Conservation (phyloP, 83 land plant species). For the Diphasiastrum complanatum region DNA sequence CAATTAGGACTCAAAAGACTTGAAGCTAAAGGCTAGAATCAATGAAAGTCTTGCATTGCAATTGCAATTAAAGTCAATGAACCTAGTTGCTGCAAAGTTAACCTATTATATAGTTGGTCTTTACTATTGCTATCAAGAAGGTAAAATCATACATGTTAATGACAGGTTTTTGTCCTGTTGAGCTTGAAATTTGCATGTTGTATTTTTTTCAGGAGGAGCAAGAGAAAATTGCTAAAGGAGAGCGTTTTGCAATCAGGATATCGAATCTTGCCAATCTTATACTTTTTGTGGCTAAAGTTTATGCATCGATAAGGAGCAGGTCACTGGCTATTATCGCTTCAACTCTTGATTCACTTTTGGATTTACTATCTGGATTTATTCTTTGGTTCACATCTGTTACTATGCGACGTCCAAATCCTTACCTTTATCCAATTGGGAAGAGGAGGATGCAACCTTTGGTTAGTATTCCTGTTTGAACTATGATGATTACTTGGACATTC, state of each 20-base stretch:
- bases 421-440: slow-evolving; percentile 92
- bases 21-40: no score
- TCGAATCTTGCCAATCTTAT: slow-evolving; percentile 84
- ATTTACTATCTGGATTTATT: slow-evolving; percentile 87
- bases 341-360: slow-evolving; percentile 84
- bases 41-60: no score
- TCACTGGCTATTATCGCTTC: slow-evolving; percentile 90
- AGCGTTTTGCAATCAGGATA: slow-evolving; percentile 64
- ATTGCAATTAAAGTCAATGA: no score
- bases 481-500: no score
- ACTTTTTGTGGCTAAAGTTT: slow-evolving; percentile 84
- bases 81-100: no score
- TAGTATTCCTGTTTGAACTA: slow-evolving; percentile 4
- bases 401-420: slow-evolving; percentile 79
- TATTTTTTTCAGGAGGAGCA: slow-evolving; percentile 61
- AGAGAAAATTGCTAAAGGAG: slow-evolving; percentile 54
- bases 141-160: no score
- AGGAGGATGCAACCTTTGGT: slow-evolving; percentile 94
- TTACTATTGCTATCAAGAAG: no score
- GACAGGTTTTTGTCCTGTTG: no score
- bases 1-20: no score
- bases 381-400: slow-evolving; percentile 88
- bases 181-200: slow-evolving; percentile 3
- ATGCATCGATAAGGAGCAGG: slow-evolving; percentile 74
- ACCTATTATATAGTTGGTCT: no score